Evolutionary conservation across 805 yeast species (phyloP), one percentile per base, ranked within the genome.

Genomic region (Yamadazyma akitaensis): DNA sequence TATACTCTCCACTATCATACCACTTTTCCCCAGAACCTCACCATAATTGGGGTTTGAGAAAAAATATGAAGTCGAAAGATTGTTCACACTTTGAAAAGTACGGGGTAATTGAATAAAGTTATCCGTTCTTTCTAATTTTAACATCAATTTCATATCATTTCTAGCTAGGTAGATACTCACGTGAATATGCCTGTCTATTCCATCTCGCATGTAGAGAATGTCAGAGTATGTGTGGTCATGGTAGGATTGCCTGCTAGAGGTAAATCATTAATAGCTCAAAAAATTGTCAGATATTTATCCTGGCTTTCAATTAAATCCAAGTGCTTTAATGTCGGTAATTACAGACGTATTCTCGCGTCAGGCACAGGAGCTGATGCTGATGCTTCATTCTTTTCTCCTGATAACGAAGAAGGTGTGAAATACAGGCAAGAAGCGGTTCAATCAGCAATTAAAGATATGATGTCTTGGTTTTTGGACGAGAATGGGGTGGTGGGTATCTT

Each of bases 231-330:
- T 70, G 96, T 88, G 35, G 84, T 88, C 16, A 86, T 88, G 87
- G 94, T 87, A 33, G 96, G 96, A 1, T 68, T 86, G 34, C 95
- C 95, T 11, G 92, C 94, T 12, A 78, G 98, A 47, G 99, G 99
- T 2, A 94, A 94, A 65, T 86, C 96, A 2, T 83, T 90, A 64
- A 92, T 94, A 51, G 90, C 98, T 2, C 96, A 90, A 62, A 94
- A 92, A 63, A 85, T 94, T 44, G 96, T 92, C 28, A 77, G 98
- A 40, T 94, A 92, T 61, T 75, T 94, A 44, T 82, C 90, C 30
- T 94, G 99, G 99, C 75, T 92, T 34, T 85, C 96, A 2, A 86
- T 94, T 47, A 80, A 80, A 50, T 88, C 96, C 24, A 84, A 83
- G 61, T 85, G 90, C 47, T 94, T 94, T 70, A 90, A 89, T 60